Evolutionary conservation across 1,284 basidiomycete genomes (phyloP).

Genomic region (Leccinum pachyderme): DNA sequence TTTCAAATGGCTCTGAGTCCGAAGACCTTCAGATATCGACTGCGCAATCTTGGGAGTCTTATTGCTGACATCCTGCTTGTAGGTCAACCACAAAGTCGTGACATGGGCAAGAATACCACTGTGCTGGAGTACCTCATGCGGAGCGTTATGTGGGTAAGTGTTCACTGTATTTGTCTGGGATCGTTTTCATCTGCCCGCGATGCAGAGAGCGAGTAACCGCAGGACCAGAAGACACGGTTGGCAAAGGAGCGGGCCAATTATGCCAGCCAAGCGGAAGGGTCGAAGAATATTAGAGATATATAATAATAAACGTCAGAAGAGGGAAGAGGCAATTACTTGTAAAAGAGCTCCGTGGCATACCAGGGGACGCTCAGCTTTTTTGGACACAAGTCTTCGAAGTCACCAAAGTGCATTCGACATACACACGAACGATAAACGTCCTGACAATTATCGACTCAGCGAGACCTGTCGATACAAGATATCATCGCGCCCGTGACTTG

Average conservation of each 20-base stretch:
- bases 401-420: constrained; percentile 69
- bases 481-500: constrained; percentile 90
- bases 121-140: too few species aligned
- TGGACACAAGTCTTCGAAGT: constrained; percentile 98
- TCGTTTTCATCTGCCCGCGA: constrained; percentile 92
- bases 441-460: constrained; percentile 68
- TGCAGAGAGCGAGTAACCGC: constrained; percentile 90
- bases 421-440: background rate
- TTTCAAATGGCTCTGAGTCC: too few species aligned
- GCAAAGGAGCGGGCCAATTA: constrained; percentile 55
- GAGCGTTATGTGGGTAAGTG: too few species aligned
- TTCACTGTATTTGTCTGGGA: too few species aligned
- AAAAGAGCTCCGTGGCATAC: constrained; percentile 88
- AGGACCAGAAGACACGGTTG: constrained; percentile 81
- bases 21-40: too few species aligned
- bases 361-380: constrained; percentile 88
- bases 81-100: too few species aligned
- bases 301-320: constrained; percentile 41
- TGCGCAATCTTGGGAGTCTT: too few species aligned
- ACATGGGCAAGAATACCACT: too few species aligned
- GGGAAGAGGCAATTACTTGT: constrained; percentile 44
- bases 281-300: constrained; percentile 27
- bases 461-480: constrained; percentile 93
- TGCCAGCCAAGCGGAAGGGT: constrained; percentile 28
- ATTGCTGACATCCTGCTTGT: too few species aligned